Base-by-base conservation (phyloP, 2,329 filamentous ascomycete species). In the Eutypa lata region DNA sequence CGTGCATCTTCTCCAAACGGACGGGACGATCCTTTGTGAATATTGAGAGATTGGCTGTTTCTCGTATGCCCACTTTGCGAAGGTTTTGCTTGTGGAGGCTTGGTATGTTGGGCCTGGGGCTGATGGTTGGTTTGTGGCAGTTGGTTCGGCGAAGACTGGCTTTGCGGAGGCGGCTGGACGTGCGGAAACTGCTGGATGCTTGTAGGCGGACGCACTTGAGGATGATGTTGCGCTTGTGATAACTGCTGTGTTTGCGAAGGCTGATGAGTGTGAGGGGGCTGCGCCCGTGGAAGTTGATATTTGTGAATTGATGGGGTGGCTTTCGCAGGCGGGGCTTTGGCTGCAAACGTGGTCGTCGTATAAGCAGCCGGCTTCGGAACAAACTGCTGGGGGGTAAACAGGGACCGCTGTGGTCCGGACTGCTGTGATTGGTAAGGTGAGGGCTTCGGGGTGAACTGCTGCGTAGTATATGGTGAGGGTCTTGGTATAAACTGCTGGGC, bases 401-500 rank as follows among this genome's bases (percentile, higher is more conserved):
- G 22, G 10, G 46, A 37, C 7, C 24, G 51, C 19, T 55, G 58
- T 42, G 56, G 56, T 22, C 49, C 49, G n/a, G 48, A 55, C 22
- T 57, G 54, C 38, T 55, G 57, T n/a, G 58, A 51, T 21, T 52
- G 50, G 24, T 57, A 56, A 33, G 53, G 54, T 2, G 51, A n/a
- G 40, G 31, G 18, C n/a, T 54, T 53, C 10, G 47, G 50, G 3
- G 54, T 46, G 24, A 63, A 64, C 26, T 65, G 64, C 16, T 61
- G 62, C n/a, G 53, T 5, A 7, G 57, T 61, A 50, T 61, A 64
- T 24, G 55, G 57, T 45, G 57, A 49, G 51, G 60, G 51, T 48
- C 60, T 68, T 16, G 68, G 66, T 13, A 61, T 55, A 49, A 74
- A 73, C 44, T 68, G 68, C 21, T 74, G 73, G 3, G 66, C 54